phyloP scores from a whole-genome alignment of 148 eudicot species.

The Rhododendron henanense region DNA sequence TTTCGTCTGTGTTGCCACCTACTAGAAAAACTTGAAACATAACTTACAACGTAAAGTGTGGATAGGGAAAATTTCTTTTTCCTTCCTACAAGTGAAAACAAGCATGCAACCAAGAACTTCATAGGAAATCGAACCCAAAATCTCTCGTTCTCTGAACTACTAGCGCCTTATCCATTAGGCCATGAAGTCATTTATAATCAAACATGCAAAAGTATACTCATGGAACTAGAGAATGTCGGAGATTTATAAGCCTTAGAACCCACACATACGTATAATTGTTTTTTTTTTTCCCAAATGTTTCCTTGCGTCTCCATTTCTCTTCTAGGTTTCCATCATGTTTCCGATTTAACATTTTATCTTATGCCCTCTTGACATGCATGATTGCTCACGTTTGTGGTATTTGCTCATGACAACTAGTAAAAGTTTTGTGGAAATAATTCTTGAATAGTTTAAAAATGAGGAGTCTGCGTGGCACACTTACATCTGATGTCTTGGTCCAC shows the following conservation, averaged over 20 bases:
- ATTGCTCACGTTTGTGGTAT: slow-evolving; percentile 96
- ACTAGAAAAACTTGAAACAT: not conserved
- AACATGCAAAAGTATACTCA: not conserved
- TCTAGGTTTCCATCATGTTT: not conserved
- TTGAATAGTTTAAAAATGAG: too few species aligned
- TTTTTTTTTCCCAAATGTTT: not conserved
- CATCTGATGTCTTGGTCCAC: not conserved
- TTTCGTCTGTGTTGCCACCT: not conserved
- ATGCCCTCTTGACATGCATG: slow-evolving; percentile 85
- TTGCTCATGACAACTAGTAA: slow-evolving; percentile 13
- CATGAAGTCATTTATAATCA: not conserved
- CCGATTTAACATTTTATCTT: slow-evolving; percentile 78
- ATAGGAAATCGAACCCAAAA: not conserved
- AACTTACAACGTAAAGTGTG: not conserved
- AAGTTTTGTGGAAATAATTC: too few species aligned
- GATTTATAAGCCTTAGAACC: not conserved
- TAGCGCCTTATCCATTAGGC: not conserved
- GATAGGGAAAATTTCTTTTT: not conserved
- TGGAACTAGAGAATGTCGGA: not conserved
- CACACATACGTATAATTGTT: not conserved
- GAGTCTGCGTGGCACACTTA: not conserved
- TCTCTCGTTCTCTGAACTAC: not conserved
- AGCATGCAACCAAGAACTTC: not conserved
- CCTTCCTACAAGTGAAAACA: not conserved
- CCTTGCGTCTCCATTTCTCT: not conserved